These are phyloP conservation scores for Erysimum cheiri DNA, from an alignment of 441 rosid genomes.

Conservation along the genomic window DNA sequence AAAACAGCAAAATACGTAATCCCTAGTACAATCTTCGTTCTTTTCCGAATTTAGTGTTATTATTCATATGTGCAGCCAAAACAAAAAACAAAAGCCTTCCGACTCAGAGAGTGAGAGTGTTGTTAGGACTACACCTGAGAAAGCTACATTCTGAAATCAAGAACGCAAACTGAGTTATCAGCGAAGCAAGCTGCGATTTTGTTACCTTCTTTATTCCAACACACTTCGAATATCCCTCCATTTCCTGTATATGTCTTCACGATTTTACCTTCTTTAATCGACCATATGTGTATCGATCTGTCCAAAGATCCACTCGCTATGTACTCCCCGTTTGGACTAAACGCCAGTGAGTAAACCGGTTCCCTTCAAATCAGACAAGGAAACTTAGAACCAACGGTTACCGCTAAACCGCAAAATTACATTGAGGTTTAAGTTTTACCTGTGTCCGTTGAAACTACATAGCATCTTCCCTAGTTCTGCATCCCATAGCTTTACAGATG, in stretches of 20 bases:
- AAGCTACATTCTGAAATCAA: slow-evolving; percentile 89
- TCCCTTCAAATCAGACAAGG: slow-evolving; percentile 55
- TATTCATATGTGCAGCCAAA: not conserved
- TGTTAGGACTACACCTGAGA: slow-evolving; percentile 8
- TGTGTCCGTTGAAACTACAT: slow-evolving; percentile 91
- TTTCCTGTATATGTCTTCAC: slow-evolving; percentile 86
- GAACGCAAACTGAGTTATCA: slow-evolving; percentile 81
- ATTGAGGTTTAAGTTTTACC: slow-evolving; percentile 46
- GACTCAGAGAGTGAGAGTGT: not conserved
- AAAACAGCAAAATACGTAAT: not conserved
- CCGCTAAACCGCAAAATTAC: not conserved
- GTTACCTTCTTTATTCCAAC: slow-evolving; percentile 98
- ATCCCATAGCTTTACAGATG: slow-evolving; percentile 97
- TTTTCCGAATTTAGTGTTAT: not conserved
- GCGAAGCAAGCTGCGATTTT: slow-evolving; percentile 96
- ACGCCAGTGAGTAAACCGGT: slow-evolving; percentile 96
- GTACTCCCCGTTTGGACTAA: slow-evolving; percentile 97
- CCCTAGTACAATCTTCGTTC: not conserved
- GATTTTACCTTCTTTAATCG: slow-evolving; percentile 86
- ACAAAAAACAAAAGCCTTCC: not conserved
- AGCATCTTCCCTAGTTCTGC: slow-evolving; percentile 88
- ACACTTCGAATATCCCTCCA: slow-evolving; percentile 97
- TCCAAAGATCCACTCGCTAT: slow-evolving; percentile 96
- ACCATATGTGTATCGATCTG: slow-evolving; percentile 91
- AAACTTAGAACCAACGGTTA: slow-evolving; percentile 7